phyloP scores from a whole-genome alignment of 2,329 filamentous ascomycete genomes.

The Phaeosphaeria sp. region DNA sequence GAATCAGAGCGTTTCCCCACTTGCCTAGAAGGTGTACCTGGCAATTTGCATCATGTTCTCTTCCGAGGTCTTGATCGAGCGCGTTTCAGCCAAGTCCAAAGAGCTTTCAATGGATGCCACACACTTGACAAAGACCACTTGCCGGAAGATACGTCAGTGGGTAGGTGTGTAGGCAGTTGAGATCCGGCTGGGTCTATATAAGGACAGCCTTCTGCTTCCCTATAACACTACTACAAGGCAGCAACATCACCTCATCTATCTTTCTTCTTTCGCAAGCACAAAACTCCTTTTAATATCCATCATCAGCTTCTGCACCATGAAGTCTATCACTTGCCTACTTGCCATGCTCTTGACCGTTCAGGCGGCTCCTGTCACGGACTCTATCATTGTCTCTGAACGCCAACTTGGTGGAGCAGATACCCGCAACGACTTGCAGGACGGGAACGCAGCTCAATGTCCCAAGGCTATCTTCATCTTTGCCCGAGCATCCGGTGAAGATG shows the following conservation, averaged over 20 bases:
- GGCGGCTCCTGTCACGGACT: not conserved
- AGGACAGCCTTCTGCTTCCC: not conserved
- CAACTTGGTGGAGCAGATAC: not conserved
- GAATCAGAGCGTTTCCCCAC: not conserved
- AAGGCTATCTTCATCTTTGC: constrained; percentile 29
- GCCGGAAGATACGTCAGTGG: not conserved
- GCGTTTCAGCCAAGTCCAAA: not conserved
- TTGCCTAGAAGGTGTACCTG: not conserved
- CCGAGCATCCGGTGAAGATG: constrained; percentile 22
- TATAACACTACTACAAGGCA: not conserved
- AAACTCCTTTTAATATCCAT: no score
- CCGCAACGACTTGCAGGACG: constrained; percentile 21
- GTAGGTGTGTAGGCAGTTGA: not conserved
- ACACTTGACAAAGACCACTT: not conserved
- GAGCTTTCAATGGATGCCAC: not conserved
- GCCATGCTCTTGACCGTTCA: not conserved
- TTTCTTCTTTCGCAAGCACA: not conserved
- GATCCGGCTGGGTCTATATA: not conserved
- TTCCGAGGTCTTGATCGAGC: not conserved
- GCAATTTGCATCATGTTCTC: not conserved
- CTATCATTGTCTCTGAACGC: not conserved
- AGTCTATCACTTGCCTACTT: not conserved
- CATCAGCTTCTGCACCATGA: not conserved
- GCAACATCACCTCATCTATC: no score
- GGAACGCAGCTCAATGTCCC: constrained; percentile 19